Evolutionary conservation across 768 basidiomycete genomes (phyloP).

Genomic region (Lenzites betulinus): DNA sequence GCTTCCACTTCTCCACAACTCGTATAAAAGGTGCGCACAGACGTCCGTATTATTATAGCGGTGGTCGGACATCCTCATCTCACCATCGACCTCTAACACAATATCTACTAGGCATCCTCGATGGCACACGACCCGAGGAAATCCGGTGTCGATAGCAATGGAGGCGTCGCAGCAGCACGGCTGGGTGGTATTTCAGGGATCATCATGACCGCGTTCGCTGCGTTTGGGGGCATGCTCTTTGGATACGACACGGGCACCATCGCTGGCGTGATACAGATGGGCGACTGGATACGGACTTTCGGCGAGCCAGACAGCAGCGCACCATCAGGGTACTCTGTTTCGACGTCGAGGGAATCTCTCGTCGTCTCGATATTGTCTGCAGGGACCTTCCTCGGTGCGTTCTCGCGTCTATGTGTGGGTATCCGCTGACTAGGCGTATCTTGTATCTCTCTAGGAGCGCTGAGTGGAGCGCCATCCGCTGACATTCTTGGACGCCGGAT

Average conservation of each 20-base stretch:
- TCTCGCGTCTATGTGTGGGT: background rate
- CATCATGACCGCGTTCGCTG: constrained; percentile 38
- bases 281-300: constrained; percentile 46
- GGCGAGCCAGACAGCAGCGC: constrained; percentile 23
- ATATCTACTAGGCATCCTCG: too few relatives aligned
- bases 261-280: constrained; percentile 69
- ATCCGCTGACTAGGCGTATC: background rate
- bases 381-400: constrained; percentile 72
- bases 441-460: constrained; percentile 39
- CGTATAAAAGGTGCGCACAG: too few relatives aligned
- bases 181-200: constrained; percentile 25
- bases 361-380: constrained; percentile 73
- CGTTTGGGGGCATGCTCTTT: constrained; percentile 29
- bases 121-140: too few relatives aligned
- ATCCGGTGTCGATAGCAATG: too few relatives aligned
- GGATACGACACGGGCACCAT: constrained; percentile 81
- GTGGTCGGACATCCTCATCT: too few relatives aligned
- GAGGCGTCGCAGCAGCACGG: too few relatives aligned
- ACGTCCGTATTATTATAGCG: too few relatives aligned
- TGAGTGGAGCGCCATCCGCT: constrained; percentile 51
- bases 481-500: constrained; percentile 51
- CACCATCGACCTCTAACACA: too few relatives aligned
- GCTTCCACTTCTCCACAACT: too few relatives aligned
- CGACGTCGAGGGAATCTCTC: constrained; percentile 46
- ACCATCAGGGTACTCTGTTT: constrained; percentile 27